Conservation (phyloP, 176 grass and related monocot genomes). For the Lolium perenne region DNA sequence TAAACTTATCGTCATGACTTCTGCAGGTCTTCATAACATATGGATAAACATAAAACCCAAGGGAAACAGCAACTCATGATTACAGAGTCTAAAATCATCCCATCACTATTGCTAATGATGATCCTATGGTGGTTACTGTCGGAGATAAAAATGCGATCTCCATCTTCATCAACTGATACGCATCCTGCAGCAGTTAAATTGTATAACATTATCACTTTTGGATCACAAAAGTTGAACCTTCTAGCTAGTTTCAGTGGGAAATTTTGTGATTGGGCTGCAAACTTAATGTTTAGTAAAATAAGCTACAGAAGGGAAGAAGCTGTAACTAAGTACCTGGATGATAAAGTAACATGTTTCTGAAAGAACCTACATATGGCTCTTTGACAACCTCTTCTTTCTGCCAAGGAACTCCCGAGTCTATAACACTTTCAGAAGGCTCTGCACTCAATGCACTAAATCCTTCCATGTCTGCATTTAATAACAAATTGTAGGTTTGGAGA, state of each 20-base stretch:
- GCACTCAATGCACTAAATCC: constrained; percentile 29
- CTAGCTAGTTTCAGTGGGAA: constrained; percentile 16
- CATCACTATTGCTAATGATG: constrained; percentile 68
- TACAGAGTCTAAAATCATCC: constrained; percentile 85
- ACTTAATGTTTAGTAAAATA: constrained; percentile 23
- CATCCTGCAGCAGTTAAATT: constrained; percentile 59
- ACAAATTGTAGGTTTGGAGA: constrained; percentile 12
- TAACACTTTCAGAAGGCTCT: constrained; percentile 37
- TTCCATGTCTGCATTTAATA: constrained; percentile 57
- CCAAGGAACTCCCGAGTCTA: constrained; percentile 52
- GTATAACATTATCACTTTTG: constrained; percentile 22
- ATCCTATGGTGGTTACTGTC: constrained; percentile 90
- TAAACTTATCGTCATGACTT: background rate
- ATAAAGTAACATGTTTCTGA: constrained; percentile 69
- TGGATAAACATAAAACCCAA: constrained; percentile 40
- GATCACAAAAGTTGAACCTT: constrained; percentile 29
- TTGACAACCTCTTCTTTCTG: constrained; percentile 52
- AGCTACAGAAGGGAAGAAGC: constrained; percentile 14
- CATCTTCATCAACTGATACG: constrained; percentile 82
- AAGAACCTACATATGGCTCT: constrained; percentile 66
- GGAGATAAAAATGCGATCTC: constrained; percentile 81
- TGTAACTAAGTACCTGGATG: constrained; percentile 62
- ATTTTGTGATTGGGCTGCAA: constrained; percentile 20
- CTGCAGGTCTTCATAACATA: background rate
- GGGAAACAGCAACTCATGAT: constrained; percentile 42